These are phyloP conservation scores for Pseudoperonospora humuli DNA, from an alignment of 352 stramenopile genomes.

Conservation along the genomic window DNA sequence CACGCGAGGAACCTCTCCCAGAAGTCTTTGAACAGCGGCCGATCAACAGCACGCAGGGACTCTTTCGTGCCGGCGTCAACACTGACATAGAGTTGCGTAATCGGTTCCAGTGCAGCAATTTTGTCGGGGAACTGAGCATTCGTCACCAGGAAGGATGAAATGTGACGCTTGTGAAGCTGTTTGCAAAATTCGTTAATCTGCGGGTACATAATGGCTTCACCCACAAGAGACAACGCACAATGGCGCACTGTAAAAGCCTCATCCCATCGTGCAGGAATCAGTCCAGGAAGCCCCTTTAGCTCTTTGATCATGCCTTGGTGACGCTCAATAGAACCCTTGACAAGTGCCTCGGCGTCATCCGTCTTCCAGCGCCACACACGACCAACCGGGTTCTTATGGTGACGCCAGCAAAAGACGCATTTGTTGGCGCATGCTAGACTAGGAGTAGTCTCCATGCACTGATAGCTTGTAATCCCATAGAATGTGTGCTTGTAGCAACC, in stretches of 20 bases:
- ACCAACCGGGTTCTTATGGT: constrained; percentile 98
- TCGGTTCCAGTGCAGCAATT: constrained; percentile 91
- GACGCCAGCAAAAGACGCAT: constrained; percentile 98
- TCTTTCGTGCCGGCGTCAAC: constrained; percentile 96
- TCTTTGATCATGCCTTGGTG: constrained; percentile 94
- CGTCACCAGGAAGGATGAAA: constrained; percentile 98
- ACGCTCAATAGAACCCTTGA: constrained; percentile 87
- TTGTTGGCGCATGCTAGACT: constrained; percentile 98
- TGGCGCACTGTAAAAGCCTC: constrained; percentile 95
- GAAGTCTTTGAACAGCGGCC: constrained; percentile 95
- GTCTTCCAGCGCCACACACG: constrained; percentile 98
- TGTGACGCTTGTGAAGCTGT: constrained; percentile 91
- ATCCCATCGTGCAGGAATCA: constrained; percentile 91
- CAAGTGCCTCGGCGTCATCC: constrained; percentile 93
- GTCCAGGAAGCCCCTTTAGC: constrained; percentile 90
- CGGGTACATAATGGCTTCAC: constrained; percentile 98
- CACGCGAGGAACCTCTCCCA: constrained; percentile 94
- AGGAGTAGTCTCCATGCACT: constrained; percentile 99
- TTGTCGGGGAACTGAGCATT: constrained; percentile 98
- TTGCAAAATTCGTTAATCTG: constrained; percentile 96
- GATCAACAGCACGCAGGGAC: constrained; percentile 92
- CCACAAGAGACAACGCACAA: constrained; percentile 96
- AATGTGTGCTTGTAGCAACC: constrained; percentile 99
- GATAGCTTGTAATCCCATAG: constrained; percentile 98
- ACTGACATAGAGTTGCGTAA: constrained; percentile 99